Base-by-base conservation (phyloP, 495 filamentous ascomycete genomes). In the Penicillium canescens region DNA sequence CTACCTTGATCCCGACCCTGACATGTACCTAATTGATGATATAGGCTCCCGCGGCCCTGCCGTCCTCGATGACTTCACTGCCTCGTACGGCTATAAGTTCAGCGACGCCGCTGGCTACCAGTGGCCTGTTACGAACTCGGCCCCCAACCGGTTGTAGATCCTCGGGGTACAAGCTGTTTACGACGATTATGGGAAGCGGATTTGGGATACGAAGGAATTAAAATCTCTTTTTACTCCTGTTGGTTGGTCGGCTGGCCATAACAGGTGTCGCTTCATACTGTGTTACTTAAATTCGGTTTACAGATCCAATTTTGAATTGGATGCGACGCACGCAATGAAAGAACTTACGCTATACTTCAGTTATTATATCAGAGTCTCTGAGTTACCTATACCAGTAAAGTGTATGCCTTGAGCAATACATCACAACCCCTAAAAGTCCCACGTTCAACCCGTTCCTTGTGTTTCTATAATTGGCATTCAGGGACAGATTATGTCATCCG, bases 21-120 rank as follows among this genome's bases (percentile, higher is more conserved):
- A 12, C 8, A n/a, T 0, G 13, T 47, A 24, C 11, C 52, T 47
- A 54, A 42, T 41, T 39, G 16, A 11, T 48, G 9, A 31, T 21
- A 6, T 52, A 98, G 94, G 95, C 54, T 98, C 95, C 47, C 92
- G 95, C 61, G 95, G 95, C 57, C 95, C 95, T 23, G 89, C 92
- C 38, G 92, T 99, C 37, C 81, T 99, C 52, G 95, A 99, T 66
- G 95, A 98, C 76, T 99, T 99, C 78, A 97, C 94, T 11, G 84
- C 92, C 10, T 96, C 91, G 11, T 99, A 94, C 67, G 95, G 95
- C 39, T 98, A 98, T 80, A 96, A 96, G 74, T 98, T 98, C 79
- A 96, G 91, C 68, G 94, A 98, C 64, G 89, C 93, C 43, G 88
- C 92, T 52, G 93, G 94, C 59, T 97, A 96, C 76, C 92, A 96